Percentiles rank a stretch among this genome's conserved stretches.
These are phyloP conservation scores for Cercospora brassicicola DNA, from an alignment of 2,329 filamentous ascomycete species.

Conservation along the genomic window DNA sequence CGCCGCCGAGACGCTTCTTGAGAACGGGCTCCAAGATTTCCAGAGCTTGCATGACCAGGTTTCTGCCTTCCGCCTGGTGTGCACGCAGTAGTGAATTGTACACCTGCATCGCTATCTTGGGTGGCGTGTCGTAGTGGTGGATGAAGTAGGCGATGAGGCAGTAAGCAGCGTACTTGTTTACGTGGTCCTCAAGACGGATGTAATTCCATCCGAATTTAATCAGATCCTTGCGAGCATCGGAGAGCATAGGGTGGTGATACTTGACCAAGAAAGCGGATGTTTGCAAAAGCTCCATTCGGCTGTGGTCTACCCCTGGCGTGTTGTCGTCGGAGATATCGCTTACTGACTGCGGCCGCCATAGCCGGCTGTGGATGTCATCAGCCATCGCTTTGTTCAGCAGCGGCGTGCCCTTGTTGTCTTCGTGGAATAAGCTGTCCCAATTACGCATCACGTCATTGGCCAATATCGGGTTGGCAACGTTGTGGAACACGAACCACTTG, in stretches of 20 bases:
- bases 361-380: slow-evolving; percentile 83
- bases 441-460: slow-evolving; percentile 92
- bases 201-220: slow-evolving; percentile 99
- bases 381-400: slow-evolving; percentile 85
- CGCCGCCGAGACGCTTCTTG: slow-evolving; percentile 74
- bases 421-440: slow-evolving; percentile 59
- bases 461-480: slow-evolving; percentile 92
- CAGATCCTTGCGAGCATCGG: slow-evolving; percentile 92
- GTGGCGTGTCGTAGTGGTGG: slow-evolving; percentile 89
- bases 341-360: slow-evolving; percentile 83
- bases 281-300: slow-evolving; percentile 91
- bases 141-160: slow-evolving; percentile 98
- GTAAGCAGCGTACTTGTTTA: slow-evolving; percentile 98
- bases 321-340: slow-evolving; percentile 78
- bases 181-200: slow-evolving; percentile 95
- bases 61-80: slow-evolving; percentile 90
- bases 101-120: slow-evolving; percentile 93
- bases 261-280: slow-evolving; percentile 94
- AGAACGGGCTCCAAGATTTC: slow-evolving; percentile 94
- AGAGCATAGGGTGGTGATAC: slow-evolving; percentile 82
- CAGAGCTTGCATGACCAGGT: slow-evolving; percentile 87
- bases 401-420: slow-evolving; percentile 61
- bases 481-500: slow-evolving; percentile 88
- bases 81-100: slow-evolving; percentile 88
- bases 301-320: slow-evolving; percentile 87